Evolutionary conservation across 371 early-diverging fungal genomes (phyloP), one percentile per base, ranked within the genome.

Genomic region (Coemansia sp.): DNA sequence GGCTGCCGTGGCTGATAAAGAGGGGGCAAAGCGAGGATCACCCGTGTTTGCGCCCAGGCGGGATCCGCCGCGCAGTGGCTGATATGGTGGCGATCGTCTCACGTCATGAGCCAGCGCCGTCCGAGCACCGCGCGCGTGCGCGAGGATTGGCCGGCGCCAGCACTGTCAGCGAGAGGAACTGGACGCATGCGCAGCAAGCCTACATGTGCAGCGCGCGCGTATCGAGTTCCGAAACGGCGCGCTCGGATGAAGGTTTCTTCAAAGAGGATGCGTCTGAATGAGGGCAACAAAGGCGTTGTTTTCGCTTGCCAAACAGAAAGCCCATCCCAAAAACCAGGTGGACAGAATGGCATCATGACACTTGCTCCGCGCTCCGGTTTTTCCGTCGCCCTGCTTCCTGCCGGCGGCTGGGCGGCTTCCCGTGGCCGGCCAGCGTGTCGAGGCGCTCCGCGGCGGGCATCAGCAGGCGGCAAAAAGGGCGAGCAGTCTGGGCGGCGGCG

Each of bases 331-430:
- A 24, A n/a, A 11, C 11, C 43, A 43, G 43, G 16, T n/a, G 18
- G 18, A 46, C n/a, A n/a, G 18, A 46, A 46, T 46, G 46, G 54
- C 54, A 24, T 24, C 24, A 24, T 24, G 24, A 24, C 24, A 24
- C 24, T 24, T 24, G 24, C 54, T 54, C 39, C 54, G 24, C 54
- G 37, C 37, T 37, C 39, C 34, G 36, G 54, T 38, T 54, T 54
- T 54, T 54, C 54, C 54, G 54, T 54, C 34, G 24, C 16, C 39
- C 34, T 11, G 39, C 34, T 38, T 18, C 29, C 48, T 9, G 48
- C 48, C 31, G 48, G 12, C n/a, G 24, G 24, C 24, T 24, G 24
- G 24, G 24, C 24, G 24, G 24, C 24, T 24, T 24, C 24, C 24
- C 24, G 24, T 24, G 24, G 24, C 24, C 24, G 24, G 24, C 24